These are phyloP conservation scores for Lodderomyces orthopsilosis DNA, from an alignment of 1,139 yeast species.

Conservation along the genomic window DNA sequence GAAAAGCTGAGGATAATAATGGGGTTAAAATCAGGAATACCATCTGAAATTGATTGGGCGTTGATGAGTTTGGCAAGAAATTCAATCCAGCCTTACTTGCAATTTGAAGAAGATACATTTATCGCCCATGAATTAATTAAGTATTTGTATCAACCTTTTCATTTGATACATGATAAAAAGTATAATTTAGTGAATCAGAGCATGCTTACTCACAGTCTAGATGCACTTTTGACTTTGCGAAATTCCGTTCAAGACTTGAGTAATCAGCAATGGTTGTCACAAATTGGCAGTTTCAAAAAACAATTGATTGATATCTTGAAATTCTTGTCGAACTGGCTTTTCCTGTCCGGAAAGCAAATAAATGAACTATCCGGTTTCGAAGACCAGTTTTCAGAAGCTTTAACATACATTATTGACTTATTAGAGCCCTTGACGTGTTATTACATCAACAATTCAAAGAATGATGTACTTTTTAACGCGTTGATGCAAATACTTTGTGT, in stretches of 20 bases:
- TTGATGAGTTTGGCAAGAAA: conserved; percentile 56
- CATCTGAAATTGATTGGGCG: conserved; percentile 66
- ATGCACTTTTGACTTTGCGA: conserved; percentile 68
- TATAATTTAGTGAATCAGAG: conserved; percentile 19
- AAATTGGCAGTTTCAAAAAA: conserved; percentile 47
- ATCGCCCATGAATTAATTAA: conserved; percentile 51
- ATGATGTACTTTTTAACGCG: conserved; percentile 58
- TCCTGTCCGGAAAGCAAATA: conserved; percentile 16
- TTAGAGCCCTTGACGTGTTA: conserved; percentile 84
- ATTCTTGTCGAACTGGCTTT: conserved; percentile 45
- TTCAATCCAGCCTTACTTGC: conserved; percentile 51
- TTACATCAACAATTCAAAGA: conserved; percentile 66
- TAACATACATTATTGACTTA: conserved; percentile 71
- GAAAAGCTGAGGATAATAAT: conserved; percentile 58
- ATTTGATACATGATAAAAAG: conserved; percentile 25
- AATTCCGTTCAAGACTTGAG: conserved; percentile 80
- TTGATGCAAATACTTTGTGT: conserved; percentile 45
- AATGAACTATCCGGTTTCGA: conserved; percentile 25
- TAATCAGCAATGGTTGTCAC: conserved; percentile 77
- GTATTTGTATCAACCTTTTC: conserved; percentile 36
- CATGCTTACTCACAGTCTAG: conserved; percentile 46
- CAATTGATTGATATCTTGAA: conserved; percentile 45
- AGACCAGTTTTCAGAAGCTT: conserved; percentile 55
- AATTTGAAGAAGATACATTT: conserved; percentile 47
- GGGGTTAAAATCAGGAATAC: conserved; percentile 61